Percentiles rank a stretch among this genome's conserved stretches.
Evolutionary conservation across 768 basidiomycete species (phyloP).

Genomic region (Mycena amicta): DNA sequence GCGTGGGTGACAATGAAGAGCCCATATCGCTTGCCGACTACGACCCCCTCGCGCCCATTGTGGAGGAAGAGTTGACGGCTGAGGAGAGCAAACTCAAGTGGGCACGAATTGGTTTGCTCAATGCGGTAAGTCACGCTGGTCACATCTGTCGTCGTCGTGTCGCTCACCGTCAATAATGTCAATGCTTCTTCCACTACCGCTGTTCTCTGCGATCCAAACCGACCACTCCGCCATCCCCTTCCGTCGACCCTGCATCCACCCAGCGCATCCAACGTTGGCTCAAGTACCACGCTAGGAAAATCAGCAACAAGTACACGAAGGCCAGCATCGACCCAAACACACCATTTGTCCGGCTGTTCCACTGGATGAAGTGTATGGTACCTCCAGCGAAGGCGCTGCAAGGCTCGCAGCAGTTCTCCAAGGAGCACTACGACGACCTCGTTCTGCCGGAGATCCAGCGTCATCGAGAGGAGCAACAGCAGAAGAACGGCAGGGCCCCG

Average conservation of each 20-base stretch:
- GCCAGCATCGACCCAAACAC: background rate
- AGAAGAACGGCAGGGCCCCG: background rate
- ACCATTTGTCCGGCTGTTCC: background rate
- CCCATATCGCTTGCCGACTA: background rate
- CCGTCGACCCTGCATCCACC: no score
- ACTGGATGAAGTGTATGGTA: background rate
- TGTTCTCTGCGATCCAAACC: background rate
- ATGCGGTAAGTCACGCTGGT: conserved; percentile 3
- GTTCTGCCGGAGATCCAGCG: background rate
- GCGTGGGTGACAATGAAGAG: background rate
- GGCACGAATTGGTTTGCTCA: background rate
- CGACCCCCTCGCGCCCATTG: background rate
- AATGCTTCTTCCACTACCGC: conserved; percentile 3
- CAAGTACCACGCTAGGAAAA: background rate
- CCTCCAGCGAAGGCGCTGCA: background rate
- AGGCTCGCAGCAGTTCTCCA: background rate
- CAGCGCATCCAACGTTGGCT: conserved; percentile 1
- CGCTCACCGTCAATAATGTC: no score
- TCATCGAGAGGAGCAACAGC: background rate
- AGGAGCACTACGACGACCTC: background rate
- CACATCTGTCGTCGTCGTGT: background rate
- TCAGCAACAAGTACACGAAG: background rate
- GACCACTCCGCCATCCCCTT: background rate
- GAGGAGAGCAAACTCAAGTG: background rate
- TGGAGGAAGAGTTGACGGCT: background rate